These are phyloP conservation scores for Citrullus mucosospermus DNA, from an alignment of 306 rosid species.

Conservation along the genomic window DNA sequence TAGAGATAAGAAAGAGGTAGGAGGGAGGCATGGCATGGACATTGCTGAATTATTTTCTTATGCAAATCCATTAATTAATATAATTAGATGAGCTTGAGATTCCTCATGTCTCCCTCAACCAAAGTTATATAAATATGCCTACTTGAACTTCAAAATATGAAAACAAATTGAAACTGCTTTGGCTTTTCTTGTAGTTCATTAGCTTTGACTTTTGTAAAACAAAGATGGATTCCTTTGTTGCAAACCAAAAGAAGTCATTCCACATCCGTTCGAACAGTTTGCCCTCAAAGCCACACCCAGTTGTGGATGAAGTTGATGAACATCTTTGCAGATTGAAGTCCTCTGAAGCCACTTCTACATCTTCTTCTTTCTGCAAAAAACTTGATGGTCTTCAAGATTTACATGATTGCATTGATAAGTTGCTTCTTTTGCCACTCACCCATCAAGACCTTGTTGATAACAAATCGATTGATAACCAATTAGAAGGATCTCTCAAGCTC, in stretches of 20 bases:
- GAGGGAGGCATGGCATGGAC: conserved; percentile 12
- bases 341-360: conserved; percentile 5
- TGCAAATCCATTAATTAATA: neutral
- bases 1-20: neutral
- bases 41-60: neutral
- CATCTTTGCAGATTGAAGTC: conserved; percentile 11
- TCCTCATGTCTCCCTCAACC: conserved; percentile 7
- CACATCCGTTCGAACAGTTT: conserved; percentile 17
- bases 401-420: conserved; percentile 10
- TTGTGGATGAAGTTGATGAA: conserved; percentile 12
- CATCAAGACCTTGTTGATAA: conserved; percentile 5
- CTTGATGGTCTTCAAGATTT: conserved; percentile 16
- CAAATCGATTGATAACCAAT: neutral
- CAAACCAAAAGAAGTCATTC: neutral
- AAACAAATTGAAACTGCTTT: neutral
- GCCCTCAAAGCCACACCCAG: conserved; percentile 17
- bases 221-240: conserved; percentile 8
- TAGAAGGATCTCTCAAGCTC: conserved; percentile 16
- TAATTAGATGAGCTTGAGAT: conserved; percentile 1
- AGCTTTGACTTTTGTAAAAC: neutral
- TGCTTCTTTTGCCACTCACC: conserved; percentile 13
- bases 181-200: neutral
- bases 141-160: neutral
- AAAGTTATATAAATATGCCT: neutral
- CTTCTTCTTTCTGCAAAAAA: conserved; percentile 9